phyloP scores from a whole-genome alignment of 495 filamentous ascomycete genomes.

The Penicillium bialowiezense region DNA sequence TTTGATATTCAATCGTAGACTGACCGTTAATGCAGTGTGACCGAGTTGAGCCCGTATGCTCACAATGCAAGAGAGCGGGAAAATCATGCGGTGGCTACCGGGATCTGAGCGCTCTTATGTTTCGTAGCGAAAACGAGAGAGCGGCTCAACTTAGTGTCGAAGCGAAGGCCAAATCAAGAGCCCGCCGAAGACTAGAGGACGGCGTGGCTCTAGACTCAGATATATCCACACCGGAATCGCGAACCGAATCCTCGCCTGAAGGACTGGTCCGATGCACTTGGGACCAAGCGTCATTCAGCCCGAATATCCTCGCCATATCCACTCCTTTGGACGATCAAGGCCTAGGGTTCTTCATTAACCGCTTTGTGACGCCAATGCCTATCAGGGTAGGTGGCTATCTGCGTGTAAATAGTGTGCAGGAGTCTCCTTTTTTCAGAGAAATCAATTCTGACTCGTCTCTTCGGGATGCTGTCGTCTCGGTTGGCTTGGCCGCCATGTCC shows the following conservation, averaged over 20 bases:
- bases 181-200: slow-evolving; percentile 9
- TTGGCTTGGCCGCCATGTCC: slow-evolving; percentile 24
- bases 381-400: not conserved
- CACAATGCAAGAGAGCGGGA: slow-evolving; percentile 22
- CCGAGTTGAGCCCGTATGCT: slow-evolving; percentile 20
- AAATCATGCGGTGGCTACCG: slow-evolving; percentile 25
- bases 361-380: slow-evolving; percentile 11
- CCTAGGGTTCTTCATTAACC: slow-evolving; percentile 18
- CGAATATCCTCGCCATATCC: slow-evolving; percentile 7
- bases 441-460: slow-evolving; percentile 4
- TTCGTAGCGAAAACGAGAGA: slow-evolving; percentile 24
- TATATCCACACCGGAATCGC: not conserved
- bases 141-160: slow-evolving; percentile 16
- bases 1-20: not conserved
- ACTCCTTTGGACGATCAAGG: slow-evolving; percentile 16
- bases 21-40: slow-evolving; percentile 17
- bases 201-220: not conserved
- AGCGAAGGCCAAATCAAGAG: slow-evolving; percentile 13
- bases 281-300: not conserved
- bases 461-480: slow-evolving; percentile 21
- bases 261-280: not conserved
- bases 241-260: not conserved
- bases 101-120: slow-evolving; percentile 18
- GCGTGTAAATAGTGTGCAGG: not conserved
- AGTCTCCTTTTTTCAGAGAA: slow-evolving; percentile 1